Evolutionary conservation across 768 basidiomycete genomes (phyloP).

Genomic region (Trametes cubensis): DNA sequence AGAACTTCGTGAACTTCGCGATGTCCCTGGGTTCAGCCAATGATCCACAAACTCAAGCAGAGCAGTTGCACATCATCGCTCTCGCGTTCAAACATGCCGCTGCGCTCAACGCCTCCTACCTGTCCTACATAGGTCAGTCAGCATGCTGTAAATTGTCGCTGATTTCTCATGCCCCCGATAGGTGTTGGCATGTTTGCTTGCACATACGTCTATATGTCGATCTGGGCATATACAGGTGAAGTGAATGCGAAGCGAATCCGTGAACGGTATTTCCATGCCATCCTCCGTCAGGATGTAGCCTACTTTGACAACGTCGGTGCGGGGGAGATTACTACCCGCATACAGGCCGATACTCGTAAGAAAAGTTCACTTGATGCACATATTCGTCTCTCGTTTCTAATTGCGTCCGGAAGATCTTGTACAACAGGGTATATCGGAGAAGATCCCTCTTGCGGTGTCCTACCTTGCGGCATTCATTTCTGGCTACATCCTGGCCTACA

Average conservation of each 20-base stretch:
- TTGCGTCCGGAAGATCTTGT: slow-evolving; percentile 62
- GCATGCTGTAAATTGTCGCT: slow-evolving; percentile 10
- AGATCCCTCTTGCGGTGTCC: slow-evolving; percentile 69
- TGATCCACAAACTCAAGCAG: slow-evolving; percentile 26
- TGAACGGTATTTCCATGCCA: slow-evolving; percentile 76
- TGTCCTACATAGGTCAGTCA: slow-evolving; percentile 65
- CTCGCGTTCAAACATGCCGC: slow-evolving; percentile 55
- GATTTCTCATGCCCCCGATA: slow-evolving; percentile 29
- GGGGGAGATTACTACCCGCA: slow-evolving; percentile 92
- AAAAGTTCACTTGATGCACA: slow-evolving; percentile 4
- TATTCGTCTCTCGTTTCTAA: background rate
- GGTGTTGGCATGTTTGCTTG: slow-evolving; percentile 76
- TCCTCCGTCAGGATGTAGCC: slow-evolving; percentile 84
- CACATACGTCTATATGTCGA: slow-evolving; percentile 70
- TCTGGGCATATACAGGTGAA: slow-evolving; percentile 79
- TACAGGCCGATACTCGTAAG: slow-evolving; percentile 84
- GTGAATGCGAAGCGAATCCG: slow-evolving; percentile 81
- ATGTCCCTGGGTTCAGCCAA: slow-evolving; percentile 26
- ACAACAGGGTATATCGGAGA: slow-evolving; percentile 90
- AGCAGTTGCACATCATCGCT: slow-evolving; percentile 40
- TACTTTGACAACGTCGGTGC: slow-evolving; percentile 92
- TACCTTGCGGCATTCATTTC: slow-evolving; percentile 73
- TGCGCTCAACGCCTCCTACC: slow-evolving; percentile 59
- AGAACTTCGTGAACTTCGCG: slow-evolving; percentile 69
- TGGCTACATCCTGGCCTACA: slow-evolving; percentile 78